Evolutionary conservation across 176 grass and related monocot genomes (phyloP).

Genomic region (bread wheat (Triticum aestivum)): DNA sequence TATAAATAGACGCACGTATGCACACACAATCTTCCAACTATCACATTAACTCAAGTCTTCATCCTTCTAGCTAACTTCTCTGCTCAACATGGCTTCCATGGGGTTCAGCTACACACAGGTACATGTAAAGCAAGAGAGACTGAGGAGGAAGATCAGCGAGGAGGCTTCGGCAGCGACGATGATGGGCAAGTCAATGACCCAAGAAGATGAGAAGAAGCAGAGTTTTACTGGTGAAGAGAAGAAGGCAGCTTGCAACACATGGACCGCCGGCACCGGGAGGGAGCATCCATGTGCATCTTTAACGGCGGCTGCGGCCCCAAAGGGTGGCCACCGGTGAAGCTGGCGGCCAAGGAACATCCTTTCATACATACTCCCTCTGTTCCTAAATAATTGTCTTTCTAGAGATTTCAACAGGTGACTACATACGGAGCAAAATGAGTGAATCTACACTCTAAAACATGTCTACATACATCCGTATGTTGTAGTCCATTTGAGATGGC

Average conservation of each 20-base stretch:
- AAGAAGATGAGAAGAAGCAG: neutral
- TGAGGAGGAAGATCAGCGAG: neutral
- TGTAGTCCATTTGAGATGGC: no score
- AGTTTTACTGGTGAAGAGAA: neutral
- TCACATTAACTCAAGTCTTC: neutral
- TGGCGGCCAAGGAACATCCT: neutral
- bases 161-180: neutral
- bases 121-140: constrained; percentile 22
- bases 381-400: no score
- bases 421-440: no score
- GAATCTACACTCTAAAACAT: no score
- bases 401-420: no score
- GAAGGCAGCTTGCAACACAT: neutral
- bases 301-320: neutral
- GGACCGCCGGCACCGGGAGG: neutral
- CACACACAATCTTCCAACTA: neutral
- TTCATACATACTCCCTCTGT: neutral
- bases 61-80: neutral
- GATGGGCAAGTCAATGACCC: neutral
- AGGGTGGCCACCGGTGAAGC: neutral
- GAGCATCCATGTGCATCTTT: neutral
- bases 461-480: no score
- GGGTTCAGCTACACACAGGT: constrained; percentile 42
- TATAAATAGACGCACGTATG: constrained; percentile 15
- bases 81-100: constrained; percentile 25